Conservation (phyloP, 2,329 filamentous ascomycete species). For the Shiraia bambusicola region DNA sequence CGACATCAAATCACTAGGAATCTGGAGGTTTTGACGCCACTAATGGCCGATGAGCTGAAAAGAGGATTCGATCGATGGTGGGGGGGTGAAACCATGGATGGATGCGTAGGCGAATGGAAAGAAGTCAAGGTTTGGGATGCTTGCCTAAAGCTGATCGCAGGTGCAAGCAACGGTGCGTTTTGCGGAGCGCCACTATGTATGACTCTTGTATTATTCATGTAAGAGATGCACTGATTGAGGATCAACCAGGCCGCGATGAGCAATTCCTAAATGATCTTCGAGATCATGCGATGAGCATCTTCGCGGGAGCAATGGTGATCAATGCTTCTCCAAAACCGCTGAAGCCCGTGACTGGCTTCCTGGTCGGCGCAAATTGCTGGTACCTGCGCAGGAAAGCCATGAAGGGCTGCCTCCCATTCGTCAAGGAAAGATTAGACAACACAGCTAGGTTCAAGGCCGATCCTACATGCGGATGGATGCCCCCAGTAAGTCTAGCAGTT, state of each 20-base stretch:
- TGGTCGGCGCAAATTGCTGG: conserved; percentile 12
- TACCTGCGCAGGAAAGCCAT: conserved; percentile 11
- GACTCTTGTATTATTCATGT: background rate
- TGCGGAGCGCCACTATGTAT: conserved; percentile 18
- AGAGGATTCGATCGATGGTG: conserved; percentile 14
- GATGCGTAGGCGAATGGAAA: conserved; percentile 10
- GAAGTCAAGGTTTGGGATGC: conserved; percentile 17
- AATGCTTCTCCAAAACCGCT: conserved; percentile 14
- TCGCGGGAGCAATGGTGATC: conserved; percentile 16
- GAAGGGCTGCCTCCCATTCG: conserved; percentile 14
- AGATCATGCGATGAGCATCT: conserved; percentile 17
- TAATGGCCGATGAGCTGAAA: conserved; percentile 15
- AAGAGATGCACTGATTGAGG: background rate
- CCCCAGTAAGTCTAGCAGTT: conserved; percentile 6
- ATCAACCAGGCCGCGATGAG: conserved; percentile 11
- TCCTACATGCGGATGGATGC: conserved; percentile 12
- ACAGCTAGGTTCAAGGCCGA: conserved; percentile 14
- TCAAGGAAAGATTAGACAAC: conserved; percentile 15
- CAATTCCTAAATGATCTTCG: conserved; percentile 11
- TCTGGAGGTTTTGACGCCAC: conserved; percentile 15
- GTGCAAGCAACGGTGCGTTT: conserved; percentile 17
- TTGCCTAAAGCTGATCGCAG: conserved; percentile 14
- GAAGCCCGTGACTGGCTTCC: conserved; percentile 12
- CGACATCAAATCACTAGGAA: conserved; percentile 18
- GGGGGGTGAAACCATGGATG: conserved; percentile 4